Conservation (phyloP, 352 stramenopile species). For the Pythium periplocum region DNA sequence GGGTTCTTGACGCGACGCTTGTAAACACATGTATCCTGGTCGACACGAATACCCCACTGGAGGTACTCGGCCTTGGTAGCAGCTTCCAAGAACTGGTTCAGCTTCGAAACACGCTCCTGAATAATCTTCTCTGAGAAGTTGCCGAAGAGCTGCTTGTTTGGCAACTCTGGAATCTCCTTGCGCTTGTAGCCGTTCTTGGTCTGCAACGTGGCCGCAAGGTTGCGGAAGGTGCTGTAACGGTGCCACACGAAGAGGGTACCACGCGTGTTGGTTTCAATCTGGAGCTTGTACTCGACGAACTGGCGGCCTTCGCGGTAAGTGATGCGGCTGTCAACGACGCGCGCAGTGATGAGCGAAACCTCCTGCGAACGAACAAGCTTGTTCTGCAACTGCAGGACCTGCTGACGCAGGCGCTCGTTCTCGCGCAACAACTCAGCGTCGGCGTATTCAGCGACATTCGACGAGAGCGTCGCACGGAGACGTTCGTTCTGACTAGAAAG, state of each 20-base stretch:
- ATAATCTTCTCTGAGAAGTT: conserved; percentile 35
- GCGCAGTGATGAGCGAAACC: conserved; percentile 25
- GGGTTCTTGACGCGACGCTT: conserved; percentile 33
- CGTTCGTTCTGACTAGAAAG: conserved; percentile 27
- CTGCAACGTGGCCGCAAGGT: conserved; percentile 32
- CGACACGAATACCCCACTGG: conserved; percentile 45
- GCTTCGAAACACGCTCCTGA: conserved; percentile 33
- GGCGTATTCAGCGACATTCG: conserved; percentile 27
- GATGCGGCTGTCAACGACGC: conserved; percentile 33
- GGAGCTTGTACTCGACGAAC: conserved; percentile 52
- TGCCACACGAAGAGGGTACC: conserved; percentile 43
- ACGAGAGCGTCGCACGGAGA: conserved; percentile 24
- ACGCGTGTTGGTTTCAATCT: conserved; percentile 37
- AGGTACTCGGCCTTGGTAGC: conserved; percentile 36
- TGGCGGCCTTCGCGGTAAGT: conserved; percentile 27
- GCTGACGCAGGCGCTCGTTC: conserved; percentile 29
- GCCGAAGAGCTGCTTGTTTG: conserved; percentile 39
- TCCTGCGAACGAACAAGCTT: conserved; percentile 35
- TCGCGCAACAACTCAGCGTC: conserved; percentile 27
- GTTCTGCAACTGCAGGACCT: conserved; percentile 31
- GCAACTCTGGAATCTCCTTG: conserved; percentile 37
- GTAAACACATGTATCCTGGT: conserved; percentile 44
- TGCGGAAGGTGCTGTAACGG: conserved; percentile 41
- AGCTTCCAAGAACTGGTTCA: conserved; percentile 42
- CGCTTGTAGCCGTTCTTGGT: conserved; percentile 32